Evolutionary conservation across 2,329 filamentous ascomycete genomes (phyloP).

Genomic region (Fusarium drepaniforme): DNA sequence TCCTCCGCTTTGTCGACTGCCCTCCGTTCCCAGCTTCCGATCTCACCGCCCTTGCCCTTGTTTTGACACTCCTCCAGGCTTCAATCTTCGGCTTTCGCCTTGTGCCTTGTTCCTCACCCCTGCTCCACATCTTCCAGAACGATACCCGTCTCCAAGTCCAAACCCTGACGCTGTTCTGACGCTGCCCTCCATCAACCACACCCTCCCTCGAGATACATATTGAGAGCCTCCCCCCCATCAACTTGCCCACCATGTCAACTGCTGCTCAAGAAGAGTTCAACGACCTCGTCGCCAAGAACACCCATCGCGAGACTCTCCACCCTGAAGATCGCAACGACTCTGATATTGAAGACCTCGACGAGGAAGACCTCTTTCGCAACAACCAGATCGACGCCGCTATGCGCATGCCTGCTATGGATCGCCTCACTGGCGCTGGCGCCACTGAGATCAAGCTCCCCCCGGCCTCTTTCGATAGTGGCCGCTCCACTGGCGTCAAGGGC

Average conservation of each 20-base stretch:
- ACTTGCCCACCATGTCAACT: slow-evolving; percentile 64
- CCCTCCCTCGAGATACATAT: slow-evolving; percentile 41
- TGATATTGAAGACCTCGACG: slow-evolving; percentile 64
- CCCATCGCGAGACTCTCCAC: slow-evolving; percentile 59
- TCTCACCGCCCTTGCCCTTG: slow-evolving; percentile 40
- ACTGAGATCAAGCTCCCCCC: slow-evolving; percentile 71
- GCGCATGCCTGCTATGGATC: slow-evolving; percentile 67
- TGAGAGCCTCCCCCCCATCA: slow-evolving; percentile 32
- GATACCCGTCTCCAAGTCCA: slow-evolving; percentile 42
- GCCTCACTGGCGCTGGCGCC: slow-evolving; percentile 56
- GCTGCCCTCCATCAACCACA: slow-evolving; percentile 34
- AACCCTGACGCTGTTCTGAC: slow-evolving; percentile 33
- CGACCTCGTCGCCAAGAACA: slow-evolving; percentile 70
- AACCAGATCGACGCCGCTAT: slow-evolving; percentile 72
- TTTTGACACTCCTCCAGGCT: slow-evolving; percentile 21
- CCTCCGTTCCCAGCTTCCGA: slow-evolving; percentile 40
- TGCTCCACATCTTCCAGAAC: slow-evolving; percentile 52
- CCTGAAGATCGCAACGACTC: slow-evolving; percentile 70
- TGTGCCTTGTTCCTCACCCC: slow-evolving; percentile 39
- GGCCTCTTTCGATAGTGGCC: slow-evolving; percentile 73
- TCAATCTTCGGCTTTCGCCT: slow-evolving; percentile 41
- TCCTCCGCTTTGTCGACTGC: slow-evolving; percentile 33
- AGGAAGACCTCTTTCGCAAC: slow-evolving; percentile 67
- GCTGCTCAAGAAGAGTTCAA: slow-evolving; percentile 77
- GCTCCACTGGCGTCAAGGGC: slow-evolving; percentile 85